These are phyloP conservation scores for Hypomontagnella monticulosa DNA, from an alignment of 495 filamentous ascomycete genomes.

Conservation along the genomic window DNA sequence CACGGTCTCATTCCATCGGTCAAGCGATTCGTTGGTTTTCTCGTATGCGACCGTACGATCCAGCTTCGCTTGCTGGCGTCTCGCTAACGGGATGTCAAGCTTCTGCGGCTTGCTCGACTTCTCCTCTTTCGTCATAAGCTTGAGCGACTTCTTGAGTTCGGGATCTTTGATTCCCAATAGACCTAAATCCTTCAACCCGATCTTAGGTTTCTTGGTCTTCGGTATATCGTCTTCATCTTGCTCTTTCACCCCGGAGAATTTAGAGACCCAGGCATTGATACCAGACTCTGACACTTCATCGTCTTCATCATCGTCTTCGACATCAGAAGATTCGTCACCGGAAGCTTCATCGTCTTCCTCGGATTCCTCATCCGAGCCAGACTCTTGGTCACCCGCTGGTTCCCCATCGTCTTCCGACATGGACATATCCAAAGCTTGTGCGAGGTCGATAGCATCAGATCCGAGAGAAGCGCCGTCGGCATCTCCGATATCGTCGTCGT, in stretches of 20 bases:
- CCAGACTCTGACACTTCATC: slow-evolving; percentile 68
- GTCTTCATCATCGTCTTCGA: slow-evolving; percentile 59
- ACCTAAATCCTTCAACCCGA: slow-evolving; percentile 81
- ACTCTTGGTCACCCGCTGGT: slow-evolving; percentile 48
- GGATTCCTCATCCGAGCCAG: slow-evolving; percentile 59
- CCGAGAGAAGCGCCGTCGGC: slow-evolving; percentile 67
- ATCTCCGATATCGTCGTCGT: slow-evolving; percentile 69
- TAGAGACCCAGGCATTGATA: slow-evolving; percentile 71
- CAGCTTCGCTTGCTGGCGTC: slow-evolving; percentile 87
- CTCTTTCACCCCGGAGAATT: slow-evolving; percentile 61
- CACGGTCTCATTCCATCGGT: slow-evolving; percentile 92
- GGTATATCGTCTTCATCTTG: slow-evolving; percentile 40
- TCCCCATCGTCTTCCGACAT: slow-evolving; percentile 58
- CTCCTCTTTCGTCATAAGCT: slow-evolving; percentile 68
- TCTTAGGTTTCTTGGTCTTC: slow-evolving; percentile 67
- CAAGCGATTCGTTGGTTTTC: slow-evolving; percentile 89
- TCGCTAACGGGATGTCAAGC: slow-evolving; percentile 84
- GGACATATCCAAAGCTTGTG: slow-evolving; percentile 79
- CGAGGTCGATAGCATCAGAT: slow-evolving; percentile 86
- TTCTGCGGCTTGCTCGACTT: slow-evolving; percentile 68
- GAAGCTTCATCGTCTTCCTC: slow-evolving; percentile 57
- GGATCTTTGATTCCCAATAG: slow-evolving; percentile 78
- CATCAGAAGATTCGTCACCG: slow-evolving; percentile 52
- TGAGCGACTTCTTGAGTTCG: slow-evolving; percentile 79
- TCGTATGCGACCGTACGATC: slow-evolving; percentile 87